These are phyloP conservation scores for Verbascum thapsus DNA, from an alignment of 257 asterid genomes.

Conservation along the genomic window DNA sequence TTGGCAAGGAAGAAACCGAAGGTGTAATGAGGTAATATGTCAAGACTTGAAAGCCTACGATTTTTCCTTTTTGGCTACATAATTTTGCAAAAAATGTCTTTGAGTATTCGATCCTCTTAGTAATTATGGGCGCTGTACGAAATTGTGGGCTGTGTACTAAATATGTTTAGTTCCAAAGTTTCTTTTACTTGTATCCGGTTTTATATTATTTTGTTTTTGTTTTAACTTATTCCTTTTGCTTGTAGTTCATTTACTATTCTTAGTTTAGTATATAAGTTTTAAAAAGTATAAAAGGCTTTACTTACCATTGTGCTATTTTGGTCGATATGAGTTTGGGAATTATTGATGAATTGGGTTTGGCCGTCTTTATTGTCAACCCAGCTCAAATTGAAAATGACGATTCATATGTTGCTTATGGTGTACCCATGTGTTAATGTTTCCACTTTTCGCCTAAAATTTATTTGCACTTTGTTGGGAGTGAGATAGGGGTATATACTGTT, in stretches of 20 bases:
- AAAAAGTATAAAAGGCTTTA: too few species aligned
- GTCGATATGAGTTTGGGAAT: too few species aligned
- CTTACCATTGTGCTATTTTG: too few species aligned
- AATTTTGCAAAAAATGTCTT: neutral
- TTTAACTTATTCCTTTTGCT: neutral
- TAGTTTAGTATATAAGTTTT: neutral
- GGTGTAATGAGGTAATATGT: slow-evolving; percentile 34
- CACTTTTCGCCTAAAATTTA: slow-evolving; percentile 6
- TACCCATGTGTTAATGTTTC: slow-evolving; percentile 36
- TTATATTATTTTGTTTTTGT: neutral
- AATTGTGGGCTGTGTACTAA: neutral
- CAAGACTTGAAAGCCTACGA: slow-evolving; percentile 5
- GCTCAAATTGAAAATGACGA: slow-evolving; percentile 25
- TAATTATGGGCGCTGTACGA: neutral
- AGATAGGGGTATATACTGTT: neutral
- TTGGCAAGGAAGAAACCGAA: slow-evolving; percentile 80
- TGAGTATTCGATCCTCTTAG: neutral
- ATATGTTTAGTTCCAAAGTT: slow-evolving; percentile 5
- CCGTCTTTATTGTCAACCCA: slow-evolving; percentile 26
- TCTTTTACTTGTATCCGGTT: neutral
- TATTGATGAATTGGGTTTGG: slow-evolving; percentile 1
- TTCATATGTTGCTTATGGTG: slow-evolving; percentile 23
- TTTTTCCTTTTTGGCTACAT: neutral
- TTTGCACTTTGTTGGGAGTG: slow-evolving; percentile 17
- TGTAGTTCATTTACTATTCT: neutral